A percentile compares a stretch with the other conserved stretches of the same genome.
These are phyloP conservation scores for Scedosporium aurantiacum DNA, from an alignment of 2,329 filamentous ascomycete genomes.

Conservation along the genomic window DNA sequence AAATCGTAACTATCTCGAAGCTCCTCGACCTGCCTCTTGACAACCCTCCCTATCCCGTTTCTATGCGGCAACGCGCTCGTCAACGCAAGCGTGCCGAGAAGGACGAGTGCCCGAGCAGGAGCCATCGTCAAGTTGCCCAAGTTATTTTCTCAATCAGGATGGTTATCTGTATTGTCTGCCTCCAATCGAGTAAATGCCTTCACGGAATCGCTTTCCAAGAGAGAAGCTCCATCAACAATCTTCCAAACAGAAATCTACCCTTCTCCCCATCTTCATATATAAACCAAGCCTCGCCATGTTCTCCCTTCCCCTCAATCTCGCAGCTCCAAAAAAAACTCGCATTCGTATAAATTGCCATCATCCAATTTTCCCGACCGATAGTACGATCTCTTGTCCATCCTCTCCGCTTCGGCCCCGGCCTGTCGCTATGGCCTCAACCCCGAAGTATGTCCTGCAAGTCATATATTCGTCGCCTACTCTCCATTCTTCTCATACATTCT, in stretches of 20 bases:
- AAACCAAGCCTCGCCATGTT: not conserved
- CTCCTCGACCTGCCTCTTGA: constrained; percentile 6
- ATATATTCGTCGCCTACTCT: too few relatives aligned
- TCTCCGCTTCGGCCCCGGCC: too few relatives aligned
- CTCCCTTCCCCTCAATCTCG: not conserved
- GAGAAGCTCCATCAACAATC: not conserved
- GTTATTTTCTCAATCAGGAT: not conserved
- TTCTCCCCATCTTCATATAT: not conserved
- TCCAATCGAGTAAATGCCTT: not conserved
- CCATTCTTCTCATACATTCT: too few relatives aligned
- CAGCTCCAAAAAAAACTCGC: not conserved
- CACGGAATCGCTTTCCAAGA: not conserved
- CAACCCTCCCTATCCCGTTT: not conserved
- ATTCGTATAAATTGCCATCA: not conserved
- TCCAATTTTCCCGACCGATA: not conserved
- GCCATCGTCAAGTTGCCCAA: not conserved
- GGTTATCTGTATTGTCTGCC: not conserved
- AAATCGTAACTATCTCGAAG: constrained; percentile 35
- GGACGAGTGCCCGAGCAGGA: not conserved
- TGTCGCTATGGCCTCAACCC: too few relatives aligned
- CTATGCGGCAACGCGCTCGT: not conserved
- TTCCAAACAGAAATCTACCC: not conserved
- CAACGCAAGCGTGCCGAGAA: not conserved
- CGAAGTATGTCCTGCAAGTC: too few relatives aligned
- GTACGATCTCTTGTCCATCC: not conserved